Base-by-base conservation (phyloP, 139 green algal species). In the Micractinium sp. region DNA sequence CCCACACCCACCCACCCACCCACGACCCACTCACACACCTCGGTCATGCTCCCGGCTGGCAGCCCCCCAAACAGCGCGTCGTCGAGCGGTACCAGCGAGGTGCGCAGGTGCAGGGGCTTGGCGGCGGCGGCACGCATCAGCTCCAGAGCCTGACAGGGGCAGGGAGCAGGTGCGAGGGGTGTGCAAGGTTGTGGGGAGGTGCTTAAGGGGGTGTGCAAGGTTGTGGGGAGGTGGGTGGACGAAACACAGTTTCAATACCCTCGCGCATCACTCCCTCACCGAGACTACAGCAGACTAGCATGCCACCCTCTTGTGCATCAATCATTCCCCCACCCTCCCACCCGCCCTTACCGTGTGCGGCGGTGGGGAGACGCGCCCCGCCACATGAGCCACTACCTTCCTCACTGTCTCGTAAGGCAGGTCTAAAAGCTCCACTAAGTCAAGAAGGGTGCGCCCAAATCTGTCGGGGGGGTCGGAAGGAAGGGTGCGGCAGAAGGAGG, bases 341-440 rank as follows among this genome's bases (percentile, higher is more conserved):
- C 47, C 47, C 63, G 2, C 4, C 63, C 78, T 41, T 69, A 90
- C 87, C 82, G 91, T 91, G 16, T 86, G 38, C 31, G 89, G 89
- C n/a, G 33, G 61, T 33, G 91, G 91, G 23, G 41, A 31, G 61
- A 88, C 38, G 27, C 33, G 66, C 0, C 13, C 29, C 27, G 89
- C 91, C 33, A 93, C 85, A 33, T 85, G 53, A 19, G 16, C 27
- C 63, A 86, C 20, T 2, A 92, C 38, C 16, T 53, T 35, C 73
- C 76, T 23, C 18, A 93, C 89, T 0, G 81, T 60, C 0, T 90
- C 71, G 25, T 88, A 87, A 1, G 91, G 77, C 3, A 91, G 35
- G 71, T 93, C 92, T 12, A 95, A 87, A 29, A 90, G 69, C 78
- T 95, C 93, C 0, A 92, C 82, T 27, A 95, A 81, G 69, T 95